Evolutionary conservation across 2,329 filamentous ascomycete species (phyloP).

Genomic region (Aaosphaeria arxii): DNA sequence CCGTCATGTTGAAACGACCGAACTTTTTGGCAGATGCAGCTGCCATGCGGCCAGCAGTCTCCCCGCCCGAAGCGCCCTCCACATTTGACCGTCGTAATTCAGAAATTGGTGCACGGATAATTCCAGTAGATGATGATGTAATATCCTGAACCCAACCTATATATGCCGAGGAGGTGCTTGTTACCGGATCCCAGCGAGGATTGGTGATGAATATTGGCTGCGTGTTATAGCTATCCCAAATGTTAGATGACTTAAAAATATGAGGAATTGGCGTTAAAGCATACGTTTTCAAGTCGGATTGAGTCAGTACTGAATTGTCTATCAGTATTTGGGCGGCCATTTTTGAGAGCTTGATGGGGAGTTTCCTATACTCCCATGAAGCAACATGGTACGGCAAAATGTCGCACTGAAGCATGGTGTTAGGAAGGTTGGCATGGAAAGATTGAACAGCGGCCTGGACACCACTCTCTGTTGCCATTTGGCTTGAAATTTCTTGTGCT

Average conservation of each 20-base stretch:
- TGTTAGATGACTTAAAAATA: neutral
- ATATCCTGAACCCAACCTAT: conserved; percentile 54
- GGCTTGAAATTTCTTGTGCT: conserved; percentile 17
- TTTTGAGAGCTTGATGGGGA: conserved; percentile 16
- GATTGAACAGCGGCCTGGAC: conserved; percentile 18
- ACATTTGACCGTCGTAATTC: neutral
- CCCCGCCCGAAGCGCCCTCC: neutral
- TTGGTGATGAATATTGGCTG: conserved; percentile 30
- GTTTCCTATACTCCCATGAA: conserved; percentile 22
- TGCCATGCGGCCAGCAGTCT: conserved; percentile 28
- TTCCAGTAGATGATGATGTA: conserved; percentile 52
- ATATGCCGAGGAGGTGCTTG: conserved; percentile 58
- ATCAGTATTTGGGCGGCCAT: conserved; percentile 20
- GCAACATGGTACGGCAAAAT: conserved; percentile 18
- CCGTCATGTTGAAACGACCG: conserved; percentile 12
- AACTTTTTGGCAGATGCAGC: conserved; percentile 13
- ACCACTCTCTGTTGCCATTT: conserved; percentile 23
- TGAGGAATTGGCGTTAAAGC: neutral
- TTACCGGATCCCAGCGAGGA: conserved; percentile 33
- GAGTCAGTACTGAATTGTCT: conserved; percentile 10
- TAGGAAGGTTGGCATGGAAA: conserved; percentile 21
- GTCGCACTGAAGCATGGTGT: conserved; percentile 19
- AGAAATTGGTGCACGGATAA: neutral
- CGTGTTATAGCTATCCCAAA: conserved; percentile 8
- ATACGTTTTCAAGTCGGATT: conserved; percentile 17